A percentile compares a stretch with the other conserved stretches of the same genome.
Evolutionary conservation across 2,329 filamentous ascomycete genomes (phyloP).

Genomic region (Aspergillus viridinutans): DNA sequence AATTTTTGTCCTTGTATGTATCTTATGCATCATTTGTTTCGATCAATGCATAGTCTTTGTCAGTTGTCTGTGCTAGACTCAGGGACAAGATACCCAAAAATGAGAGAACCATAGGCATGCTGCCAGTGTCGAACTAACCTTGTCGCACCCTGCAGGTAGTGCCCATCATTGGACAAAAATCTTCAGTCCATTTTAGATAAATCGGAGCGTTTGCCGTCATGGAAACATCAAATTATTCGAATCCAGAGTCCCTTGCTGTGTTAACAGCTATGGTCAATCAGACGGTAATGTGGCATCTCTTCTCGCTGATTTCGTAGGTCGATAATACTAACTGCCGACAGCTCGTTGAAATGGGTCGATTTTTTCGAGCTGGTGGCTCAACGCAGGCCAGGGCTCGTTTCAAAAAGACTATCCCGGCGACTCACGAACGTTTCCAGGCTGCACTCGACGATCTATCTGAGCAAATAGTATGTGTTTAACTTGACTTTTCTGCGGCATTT

Average conservation of each 20-base stretch:
- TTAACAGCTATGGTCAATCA: conserved; percentile 35
- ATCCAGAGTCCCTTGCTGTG: conserved; percentile 33
- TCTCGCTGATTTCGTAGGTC: background rate
- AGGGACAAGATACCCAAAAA: background rate
- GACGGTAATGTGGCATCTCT: conserved; percentile 24
- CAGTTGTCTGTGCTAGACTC: background rate
- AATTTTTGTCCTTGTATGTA: background rate
- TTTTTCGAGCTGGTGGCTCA: conserved; percentile 36
- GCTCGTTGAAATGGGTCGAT: conserved; percentile 40
- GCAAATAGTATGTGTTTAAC: conserved; percentile 35
- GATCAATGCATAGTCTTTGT: background rate
- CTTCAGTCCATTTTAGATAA: background rate
- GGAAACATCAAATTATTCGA: conserved; percentile 19
- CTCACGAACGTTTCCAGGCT: conserved; percentile 37
- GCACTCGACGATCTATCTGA: conserved; percentile 40
- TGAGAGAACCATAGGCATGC: background rate
- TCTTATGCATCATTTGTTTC: background rate
- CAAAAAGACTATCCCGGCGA: conserved; percentile 34
- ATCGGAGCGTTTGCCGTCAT: conserved; percentile 10
- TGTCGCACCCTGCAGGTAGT: background rate
- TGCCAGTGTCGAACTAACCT: background rate
- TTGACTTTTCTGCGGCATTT: background rate
- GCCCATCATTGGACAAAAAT: background rate
- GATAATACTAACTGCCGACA: conserved; percentile 21
- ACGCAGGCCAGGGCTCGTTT: conserved; percentile 31